phyloP scores from a whole-genome alignment of 148 eudicot species.

The Persicaria maculosa region DNA sequence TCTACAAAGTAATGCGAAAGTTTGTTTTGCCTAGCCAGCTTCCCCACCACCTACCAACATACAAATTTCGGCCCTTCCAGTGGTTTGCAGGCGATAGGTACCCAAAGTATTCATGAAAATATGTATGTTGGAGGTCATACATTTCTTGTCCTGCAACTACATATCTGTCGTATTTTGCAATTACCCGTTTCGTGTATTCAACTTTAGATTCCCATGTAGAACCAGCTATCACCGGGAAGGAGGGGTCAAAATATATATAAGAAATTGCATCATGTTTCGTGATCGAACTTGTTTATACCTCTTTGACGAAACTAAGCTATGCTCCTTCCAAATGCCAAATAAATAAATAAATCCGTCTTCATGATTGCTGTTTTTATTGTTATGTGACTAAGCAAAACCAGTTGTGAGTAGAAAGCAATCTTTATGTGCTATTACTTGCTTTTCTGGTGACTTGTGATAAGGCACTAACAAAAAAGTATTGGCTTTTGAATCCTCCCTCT shows the following conservation, averaged over 20 bases:
- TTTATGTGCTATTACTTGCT: not conserved
- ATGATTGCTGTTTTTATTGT: not conserved
- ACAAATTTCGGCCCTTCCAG: not conserved
- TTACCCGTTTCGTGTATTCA: no score
- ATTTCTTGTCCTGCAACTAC: not conserved
- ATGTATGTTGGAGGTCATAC: no score
- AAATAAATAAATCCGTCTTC: not conserved
- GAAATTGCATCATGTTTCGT: not conserved
- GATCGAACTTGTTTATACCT: not conserved
- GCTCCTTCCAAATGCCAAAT: not conserved
- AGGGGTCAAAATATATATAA: not conserved
- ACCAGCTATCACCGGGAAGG: not conserved
- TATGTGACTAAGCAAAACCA: not conserved
- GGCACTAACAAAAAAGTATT: constrained; percentile 1
- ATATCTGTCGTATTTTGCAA: not conserved
- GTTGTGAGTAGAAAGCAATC: constrained; percentile 4
- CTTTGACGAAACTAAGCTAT: not conserved
- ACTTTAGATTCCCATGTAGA: no score
- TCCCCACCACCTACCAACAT: no score
- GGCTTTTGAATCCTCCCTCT: constrained; percentile 6
- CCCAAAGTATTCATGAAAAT: no score
- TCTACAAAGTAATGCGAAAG: not conserved
- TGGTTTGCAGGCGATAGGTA: not conserved
- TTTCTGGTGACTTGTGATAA: not conserved
- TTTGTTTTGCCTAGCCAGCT: not conserved